Base-by-base conservation (phyloP, 305 asterid species). In the Withania somnifera region DNA sequence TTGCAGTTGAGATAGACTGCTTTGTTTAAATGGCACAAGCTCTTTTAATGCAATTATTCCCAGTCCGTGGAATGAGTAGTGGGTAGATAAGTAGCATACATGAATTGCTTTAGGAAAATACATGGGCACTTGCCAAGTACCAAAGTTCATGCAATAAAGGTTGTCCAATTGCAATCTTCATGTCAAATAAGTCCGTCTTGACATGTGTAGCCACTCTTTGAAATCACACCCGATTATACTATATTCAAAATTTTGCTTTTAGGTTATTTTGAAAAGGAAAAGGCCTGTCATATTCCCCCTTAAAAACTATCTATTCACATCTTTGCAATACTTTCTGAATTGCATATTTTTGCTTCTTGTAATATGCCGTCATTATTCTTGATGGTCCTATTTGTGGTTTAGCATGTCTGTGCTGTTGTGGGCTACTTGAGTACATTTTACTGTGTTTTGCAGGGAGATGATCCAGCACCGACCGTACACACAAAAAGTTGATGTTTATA, bases 401-500 rank as follows among this genome's bases (percentile, higher is more conserved):
- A 11, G 67, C 67, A 58, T 28, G 40, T 61, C 11, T 26, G 69
- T 3, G 69, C 20, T 28, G 11, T 28, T 61, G 69, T 61, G 69
- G 42, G 69, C 20, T 14, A 32, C 24, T 64, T 64, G 73, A 64
- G 58, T 83, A 84, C 68, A 30, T 57, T 85, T 36, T 82, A 3
- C 64, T 84, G 36, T 63, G 84, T 79, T 83, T 82, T 89, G 86
- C 93, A 95, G 98, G 85, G 98, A 95, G 87, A 95, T 93, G 98
- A 93, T 95, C 87, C 98, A 95, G 90, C 98, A 95, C 79, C 88
- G 98, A 94, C 92, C 94, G 22, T 95, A 95, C 82, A 93, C 97
- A 7, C 98, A 95, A 83, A 95, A 95, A 88, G 98, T 95, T 2
- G 99, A 95, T 40, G 97, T 95, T 26, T 95, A 95, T 81, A 95